These are phyloP conservation scores for Ceratocystiopsis brevicomis DNA, from an alignment of 2,329 filamentous ascomycete species.

Conservation along the genomic window DNA sequence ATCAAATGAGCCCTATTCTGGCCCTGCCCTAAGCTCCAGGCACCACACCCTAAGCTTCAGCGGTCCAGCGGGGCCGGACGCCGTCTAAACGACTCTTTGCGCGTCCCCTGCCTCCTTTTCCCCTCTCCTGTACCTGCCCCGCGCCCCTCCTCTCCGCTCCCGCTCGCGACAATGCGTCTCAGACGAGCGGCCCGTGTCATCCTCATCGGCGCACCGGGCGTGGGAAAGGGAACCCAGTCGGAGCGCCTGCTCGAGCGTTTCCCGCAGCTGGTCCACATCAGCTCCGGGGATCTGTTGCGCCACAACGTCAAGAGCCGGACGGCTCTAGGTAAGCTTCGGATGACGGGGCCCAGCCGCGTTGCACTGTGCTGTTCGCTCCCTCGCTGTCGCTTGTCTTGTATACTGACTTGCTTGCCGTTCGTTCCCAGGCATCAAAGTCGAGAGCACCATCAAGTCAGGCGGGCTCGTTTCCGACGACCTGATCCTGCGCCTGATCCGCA, in stretches of 20 bases:
- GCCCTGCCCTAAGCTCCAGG: too few species aligned
- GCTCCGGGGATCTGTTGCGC: constrained; percentile 79
- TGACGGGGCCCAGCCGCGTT: constrained; percentile 9
- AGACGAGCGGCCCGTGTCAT: constrained; percentile 77
- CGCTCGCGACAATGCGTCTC: constrained; percentile 37
- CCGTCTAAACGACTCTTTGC: too few species aligned
- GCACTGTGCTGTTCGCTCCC: constrained; percentile 1
- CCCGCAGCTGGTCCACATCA: constrained; percentile 76
- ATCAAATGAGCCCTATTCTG: too few species aligned
- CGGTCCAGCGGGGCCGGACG: too few species aligned
- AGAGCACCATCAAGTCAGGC: constrained; percentile 71
- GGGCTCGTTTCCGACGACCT: constrained; percentile 80
- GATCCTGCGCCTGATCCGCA: constrained; percentile 81
- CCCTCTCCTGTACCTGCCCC: not conserved
- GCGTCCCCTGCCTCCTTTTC: not conserved
- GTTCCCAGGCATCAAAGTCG: constrained; percentile 63
- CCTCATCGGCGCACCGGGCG: constrained; percentile 85
- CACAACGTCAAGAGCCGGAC: constrained; percentile 84
- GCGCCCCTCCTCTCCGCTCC: not conserved
- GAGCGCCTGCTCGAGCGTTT: constrained; percentile 74
- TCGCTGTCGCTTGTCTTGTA: not conserved
- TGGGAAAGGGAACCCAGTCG: constrained; percentile 92
- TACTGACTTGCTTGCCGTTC: not conserved
- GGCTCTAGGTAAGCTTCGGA: constrained; percentile 44
- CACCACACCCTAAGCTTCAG: too few species aligned